Evolutionary conservation across 805 yeast genomes (phyloP).

Genomic region (Candida tallmaniae): DNA sequence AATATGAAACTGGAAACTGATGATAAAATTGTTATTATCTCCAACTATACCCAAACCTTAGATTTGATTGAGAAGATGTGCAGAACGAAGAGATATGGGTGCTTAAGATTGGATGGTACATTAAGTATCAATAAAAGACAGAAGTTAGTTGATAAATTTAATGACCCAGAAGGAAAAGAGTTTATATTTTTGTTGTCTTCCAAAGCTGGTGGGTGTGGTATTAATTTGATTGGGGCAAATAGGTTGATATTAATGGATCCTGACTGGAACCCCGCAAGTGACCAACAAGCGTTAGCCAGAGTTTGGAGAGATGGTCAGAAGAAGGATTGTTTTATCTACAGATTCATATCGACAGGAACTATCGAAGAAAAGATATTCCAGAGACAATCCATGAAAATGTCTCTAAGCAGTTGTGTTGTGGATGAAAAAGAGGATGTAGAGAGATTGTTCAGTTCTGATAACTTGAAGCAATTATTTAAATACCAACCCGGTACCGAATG

Average conservation of each 20-base stretch:
- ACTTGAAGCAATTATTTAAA: slow-evolving; percentile 68
- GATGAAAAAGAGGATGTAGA: slow-evolving; percentile 96
- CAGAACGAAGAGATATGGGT: slow-evolving; percentile 67
- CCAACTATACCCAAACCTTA: slow-evolving; percentile 91
- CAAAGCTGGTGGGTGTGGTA: slow-evolving; percentile 99
- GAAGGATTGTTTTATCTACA: slow-evolving; percentile 91
- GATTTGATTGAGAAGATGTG: slow-evolving; percentile 89
- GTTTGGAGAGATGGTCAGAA: slow-evolving; percentile 99
- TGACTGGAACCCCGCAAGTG: slow-evolving; percentile 99
- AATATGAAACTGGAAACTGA: slow-evolving; percentile 76
- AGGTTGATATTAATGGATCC: slow-evolving; percentile 81
- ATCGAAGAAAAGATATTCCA: slow-evolving; percentile 96
- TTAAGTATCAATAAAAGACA: slow-evolving; percentile 90
- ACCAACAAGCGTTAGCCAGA: slow-evolving; percentile 95
- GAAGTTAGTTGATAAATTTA: slow-evolving; percentile 84
- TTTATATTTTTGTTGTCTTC: slow-evolving; percentile 87
- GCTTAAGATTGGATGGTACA: slow-evolving; percentile 84
- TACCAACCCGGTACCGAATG: slow-evolving; percentile 64
- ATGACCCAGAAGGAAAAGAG: slow-evolving; percentile 83
- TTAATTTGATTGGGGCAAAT: slow-evolving; percentile 94
- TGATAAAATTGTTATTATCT: slow-evolving; percentile 91
- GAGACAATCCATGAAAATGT: slow-evolving; percentile 90
- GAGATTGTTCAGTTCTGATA: slow-evolving; percentile 80
- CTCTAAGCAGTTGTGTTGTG: slow-evolving; percentile 91
- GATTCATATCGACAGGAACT: slow-evolving; percentile 91